Base-by-base conservation (phyloP, 208 protist genomes). In the Naegleria lovaniensis region DNA sequence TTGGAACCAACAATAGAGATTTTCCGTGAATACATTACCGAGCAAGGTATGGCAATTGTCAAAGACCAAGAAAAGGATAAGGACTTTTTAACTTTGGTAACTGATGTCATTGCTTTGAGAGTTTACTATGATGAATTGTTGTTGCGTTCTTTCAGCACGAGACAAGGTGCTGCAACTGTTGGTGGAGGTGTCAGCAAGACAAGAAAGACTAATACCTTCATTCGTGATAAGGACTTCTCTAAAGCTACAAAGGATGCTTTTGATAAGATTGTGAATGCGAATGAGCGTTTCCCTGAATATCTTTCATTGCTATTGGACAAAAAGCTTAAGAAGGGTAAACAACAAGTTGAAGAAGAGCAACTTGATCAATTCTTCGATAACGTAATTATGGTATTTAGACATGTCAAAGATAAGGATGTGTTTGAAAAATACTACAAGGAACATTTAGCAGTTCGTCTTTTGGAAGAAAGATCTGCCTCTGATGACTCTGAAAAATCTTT, bases 391-490 rank as follows among this genome's bases (percentile, higher is more conserved):
- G 67, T 97, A 5, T 97, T 97, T 88, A 90, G 94, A 88, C 95
- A 95, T 86, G 88, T 97, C 43, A 91, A 93, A 67, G 95, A 97
- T 83, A 97, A 97, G 92, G 96, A 97, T 91, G 92, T 97, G 40
- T 97, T 97, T 86, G 95, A 97, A 88, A 94, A 95, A 87, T 97
- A 96, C 86, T 97, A 97, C 92, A 96, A 97, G 87, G 93, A 96
- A 91, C 95, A 97, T 90, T 93, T 97, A 6, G 96, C 96, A 29
- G 96, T 97, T 91, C 92, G 96, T 40, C 91, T 97, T 22, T 90
- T 97, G 29, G 90, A 94, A 22, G 91, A 92, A 40, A 90, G 94
- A 59, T 93, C 84, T 83, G 91, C 93, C 22, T 94, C 91, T 33
- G 95, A 97, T 85, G 96, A 97, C 91, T 93, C 94, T 29, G 96